These are phyloP conservation scores for Barbarea vulgaris DNA, from an alignment of 345 rosid genomes.

Conservation along the genomic window DNA sequence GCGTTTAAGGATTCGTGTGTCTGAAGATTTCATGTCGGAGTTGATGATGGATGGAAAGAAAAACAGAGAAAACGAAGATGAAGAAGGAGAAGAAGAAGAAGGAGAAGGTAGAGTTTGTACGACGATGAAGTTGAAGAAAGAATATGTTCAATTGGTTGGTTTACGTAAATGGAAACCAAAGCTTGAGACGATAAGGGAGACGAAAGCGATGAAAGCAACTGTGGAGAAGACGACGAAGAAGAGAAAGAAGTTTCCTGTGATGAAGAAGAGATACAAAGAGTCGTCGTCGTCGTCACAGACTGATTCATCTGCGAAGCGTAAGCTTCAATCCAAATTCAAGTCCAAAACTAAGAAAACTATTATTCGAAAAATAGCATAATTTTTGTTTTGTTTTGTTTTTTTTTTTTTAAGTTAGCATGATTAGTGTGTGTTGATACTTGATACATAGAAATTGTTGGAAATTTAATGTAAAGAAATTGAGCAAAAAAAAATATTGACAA, in stretches of 20 bases:
- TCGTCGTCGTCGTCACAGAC: slow-evolving; percentile 24
- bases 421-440: slow-evolving; percentile 25
- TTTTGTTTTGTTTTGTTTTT: too few relatives aligned
- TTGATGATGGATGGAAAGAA: slow-evolving; percentile 53
- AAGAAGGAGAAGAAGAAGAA: slow-evolving; percentile 6
- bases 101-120: slow-evolving; percentile 52
- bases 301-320: slow-evolving; percentile 35
- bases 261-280: slow-evolving; percentile 47
- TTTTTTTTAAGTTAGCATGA: background rate
- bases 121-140: slow-evolving; percentile 68
- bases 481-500: background rate
- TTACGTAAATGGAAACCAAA: slow-evolving; percentile 76
- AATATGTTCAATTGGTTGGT: slow-evolving; percentile 60
- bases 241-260: slow-evolving; percentile 43
- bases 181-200: slow-evolving; percentile 77
- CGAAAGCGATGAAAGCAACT: slow-evolving; percentile 38
- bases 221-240: slow-evolving; percentile 39
- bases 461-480: slow-evolving; percentile 23
- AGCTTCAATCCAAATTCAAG: slow-evolving; percentile 42
- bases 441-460: slow-evolving; percentile 30
- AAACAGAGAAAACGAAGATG: background rate
- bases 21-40: slow-evolving; percentile 73
- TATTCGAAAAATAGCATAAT: background rate
- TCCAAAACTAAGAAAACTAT: slow-evolving; percentile 41
- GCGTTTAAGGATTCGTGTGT: slow-evolving; percentile 62